These are phyloP conservation scores for Chytriomyces confervae DNA, from an alignment of 192 early-diverging fungal genomes.

Conservation along the genomic window DNA sequence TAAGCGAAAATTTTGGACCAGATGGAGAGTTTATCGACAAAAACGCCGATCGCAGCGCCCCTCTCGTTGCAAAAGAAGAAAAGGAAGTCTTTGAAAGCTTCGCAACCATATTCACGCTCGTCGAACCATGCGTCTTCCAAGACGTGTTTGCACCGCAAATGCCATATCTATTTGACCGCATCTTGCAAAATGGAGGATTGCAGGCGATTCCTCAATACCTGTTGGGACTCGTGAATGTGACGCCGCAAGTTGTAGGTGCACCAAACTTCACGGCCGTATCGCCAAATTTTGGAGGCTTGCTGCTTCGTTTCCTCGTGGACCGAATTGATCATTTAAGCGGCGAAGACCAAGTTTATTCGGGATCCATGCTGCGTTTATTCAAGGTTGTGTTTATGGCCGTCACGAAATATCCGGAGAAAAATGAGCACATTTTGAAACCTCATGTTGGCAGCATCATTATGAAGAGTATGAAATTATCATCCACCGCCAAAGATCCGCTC, in stretches of 20 bases:
- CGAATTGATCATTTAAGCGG: slow-evolving; percentile 78
- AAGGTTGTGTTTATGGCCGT: slow-evolving; percentile 94
- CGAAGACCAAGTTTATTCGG: slow-evolving; percentile 64
- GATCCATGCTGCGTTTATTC: slow-evolving; percentile 87
- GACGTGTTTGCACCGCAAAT: slow-evolving; percentile 95
- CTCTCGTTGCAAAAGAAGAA: slow-evolving; percentile 65
- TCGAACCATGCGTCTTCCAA: slow-evolving; percentile 79
- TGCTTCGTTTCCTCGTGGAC: slow-evolving; percentile 80
- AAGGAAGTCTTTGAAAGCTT: slow-evolving; percentile 90
- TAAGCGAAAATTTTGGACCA: slow-evolving; percentile 66
- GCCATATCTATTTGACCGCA: slow-evolving; percentile 90
- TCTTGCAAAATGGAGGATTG: slow-evolving; percentile 53
- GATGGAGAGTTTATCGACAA: slow-evolving; percentile 38
- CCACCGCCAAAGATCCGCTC: slow-evolving; percentile 82
- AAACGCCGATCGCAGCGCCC: slow-evolving; percentile 31
- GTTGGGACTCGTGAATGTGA: slow-evolving; percentile 51
- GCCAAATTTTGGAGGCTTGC: slow-evolving; percentile 76
- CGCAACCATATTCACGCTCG: slow-evolving; percentile 74
- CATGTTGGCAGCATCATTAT: slow-evolving; percentile 90
- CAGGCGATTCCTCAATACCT: slow-evolving; percentile 41
- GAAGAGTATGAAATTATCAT: slow-evolving; percentile 81
- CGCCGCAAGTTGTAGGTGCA: slow-evolving; percentile 78
- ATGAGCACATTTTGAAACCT: slow-evolving; percentile 92
- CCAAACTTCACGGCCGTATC: slow-evolving; percentile 87
- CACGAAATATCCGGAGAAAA: slow-evolving; percentile 86